Percentiles rank a stretch among this genome's conserved stretches.
These are phyloP conservation scores for Beta vulgaris DNA, from an alignment of 148 eudicot species.

Conservation along the genomic window DNA sequence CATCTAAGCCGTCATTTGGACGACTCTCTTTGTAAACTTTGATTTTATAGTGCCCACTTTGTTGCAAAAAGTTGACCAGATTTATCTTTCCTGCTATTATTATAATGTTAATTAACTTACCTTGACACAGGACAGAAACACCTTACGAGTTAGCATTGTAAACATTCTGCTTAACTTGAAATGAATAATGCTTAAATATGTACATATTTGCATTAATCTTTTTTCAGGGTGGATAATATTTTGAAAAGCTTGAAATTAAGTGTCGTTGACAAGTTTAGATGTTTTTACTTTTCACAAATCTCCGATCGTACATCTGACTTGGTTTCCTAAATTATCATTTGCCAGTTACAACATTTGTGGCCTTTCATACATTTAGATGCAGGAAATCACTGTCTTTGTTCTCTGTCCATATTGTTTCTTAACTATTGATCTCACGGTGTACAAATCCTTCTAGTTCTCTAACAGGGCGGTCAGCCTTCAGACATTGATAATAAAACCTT, in stretches of 20 bases:
- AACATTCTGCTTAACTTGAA: too few relatives aligned
- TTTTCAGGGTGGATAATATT: too few relatives aligned
- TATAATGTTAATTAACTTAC: too few relatives aligned
- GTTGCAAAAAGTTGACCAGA: too few relatives aligned
- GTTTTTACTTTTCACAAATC: not conserved
- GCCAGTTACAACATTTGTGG: not conserved
- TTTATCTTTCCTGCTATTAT: too few relatives aligned
- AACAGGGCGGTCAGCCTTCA: not conserved
- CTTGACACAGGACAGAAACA: not conserved
- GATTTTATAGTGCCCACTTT: not conserved
- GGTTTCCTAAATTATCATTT: not conserved
- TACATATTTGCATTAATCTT: too few relatives aligned
- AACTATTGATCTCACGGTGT: not conserved
- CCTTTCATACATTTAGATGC: not conserved
- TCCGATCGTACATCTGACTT: slow-evolving; percentile 1
- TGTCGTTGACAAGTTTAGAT: not conserved
- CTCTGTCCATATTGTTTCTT: not conserved
- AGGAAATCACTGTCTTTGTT: not conserved
- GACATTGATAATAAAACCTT: not conserved
- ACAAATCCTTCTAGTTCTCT: not conserved
- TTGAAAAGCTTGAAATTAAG: not conserved
- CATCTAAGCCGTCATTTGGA: not conserved
- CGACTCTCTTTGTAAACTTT: not conserved
- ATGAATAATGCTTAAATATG: too few relatives aligned
- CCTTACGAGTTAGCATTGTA: not conserved